Evolutionary conservation across 306 rosid genomes (phyloP).

Genomic region (Acmispon strigosus): DNA sequence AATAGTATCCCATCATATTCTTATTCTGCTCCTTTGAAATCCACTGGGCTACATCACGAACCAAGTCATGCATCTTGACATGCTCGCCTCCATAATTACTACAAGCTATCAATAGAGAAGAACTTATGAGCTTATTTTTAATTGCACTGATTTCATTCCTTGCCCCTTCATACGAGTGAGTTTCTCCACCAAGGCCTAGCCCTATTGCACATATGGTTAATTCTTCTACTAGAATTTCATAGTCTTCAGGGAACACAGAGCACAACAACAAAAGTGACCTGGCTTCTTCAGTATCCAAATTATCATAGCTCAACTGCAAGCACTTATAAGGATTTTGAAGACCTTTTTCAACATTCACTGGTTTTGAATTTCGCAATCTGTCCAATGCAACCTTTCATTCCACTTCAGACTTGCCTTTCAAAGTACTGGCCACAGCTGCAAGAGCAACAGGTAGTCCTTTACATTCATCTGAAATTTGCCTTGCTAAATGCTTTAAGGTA

Average conservation of each 20-base stretch:
- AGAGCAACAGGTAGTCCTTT: conserved; percentile 18
- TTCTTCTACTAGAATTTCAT: neutral
- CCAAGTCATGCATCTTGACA: conserved; percentile 25
- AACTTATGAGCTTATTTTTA: neutral
- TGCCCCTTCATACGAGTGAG: neutral
- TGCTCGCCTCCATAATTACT: too few species aligned
- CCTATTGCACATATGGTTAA: neutral
- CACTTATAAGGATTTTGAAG: neutral
- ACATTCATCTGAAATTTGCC: too few species aligned
- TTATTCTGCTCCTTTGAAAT: neutral
- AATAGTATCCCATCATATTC: neutral
- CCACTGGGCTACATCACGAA: neutral
- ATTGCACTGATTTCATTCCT: neutral
- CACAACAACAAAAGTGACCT: neutral
- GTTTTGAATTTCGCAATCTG: neutral
- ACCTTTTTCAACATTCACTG: neutral
- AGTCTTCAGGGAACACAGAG: conserved; percentile 20
- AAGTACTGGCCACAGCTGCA: neutral
- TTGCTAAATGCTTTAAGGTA: neutral
- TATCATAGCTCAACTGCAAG: neutral
- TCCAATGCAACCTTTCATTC: neutral
- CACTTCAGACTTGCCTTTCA: neutral
- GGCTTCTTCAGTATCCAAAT: neutral
- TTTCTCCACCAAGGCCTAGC: neutral
- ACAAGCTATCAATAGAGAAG: neutral